Percentiles rank a stretch among this genome's conserved stretches.
phyloP scores from a whole-genome alignment of 331 rosid genomes.

The Saraca asoca region DNA sequence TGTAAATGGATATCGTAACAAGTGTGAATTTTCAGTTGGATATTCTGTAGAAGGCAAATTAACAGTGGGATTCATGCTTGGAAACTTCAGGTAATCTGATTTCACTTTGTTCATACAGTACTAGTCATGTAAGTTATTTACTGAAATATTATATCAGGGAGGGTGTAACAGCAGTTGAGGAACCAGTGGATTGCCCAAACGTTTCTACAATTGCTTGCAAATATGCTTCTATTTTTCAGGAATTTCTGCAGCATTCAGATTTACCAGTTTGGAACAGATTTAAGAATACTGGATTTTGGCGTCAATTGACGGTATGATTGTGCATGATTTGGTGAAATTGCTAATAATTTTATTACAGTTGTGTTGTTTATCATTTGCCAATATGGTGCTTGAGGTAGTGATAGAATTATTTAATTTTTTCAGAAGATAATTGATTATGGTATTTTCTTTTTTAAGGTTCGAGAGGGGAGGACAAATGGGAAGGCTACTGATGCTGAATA shows the following conservation, averaged over 20 bases:
- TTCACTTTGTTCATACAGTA: conserved; percentile 32
- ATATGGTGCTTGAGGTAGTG: conserved; percentile 9
- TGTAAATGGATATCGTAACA: conserved; percentile 88
- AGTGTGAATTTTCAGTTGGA: conserved; percentile 95
- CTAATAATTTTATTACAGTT: conserved; percentile 7
- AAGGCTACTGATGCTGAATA: conserved; percentile 47
- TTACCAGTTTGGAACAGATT: conserved; percentile 93
- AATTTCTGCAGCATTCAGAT: conserved; percentile 71
- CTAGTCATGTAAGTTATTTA: conserved; percentile 24
- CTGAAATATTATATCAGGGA: conserved; percentile 64
- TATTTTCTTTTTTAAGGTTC: conserved; percentile 57
- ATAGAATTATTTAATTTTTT: conserved; percentile 4
- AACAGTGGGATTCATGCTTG: conserved; percentile 95
- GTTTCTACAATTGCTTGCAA: conserved; percentile 72
- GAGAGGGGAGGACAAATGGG: conserved; percentile 82
- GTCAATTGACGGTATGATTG: conserved; percentile 79
- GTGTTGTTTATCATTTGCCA: conserved; percentile 7
- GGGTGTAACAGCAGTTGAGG: conserved; percentile 96
- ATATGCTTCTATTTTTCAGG: conserved; percentile 83
- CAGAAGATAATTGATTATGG: conserved; percentile 20
- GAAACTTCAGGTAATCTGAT: conserved; percentile 77
- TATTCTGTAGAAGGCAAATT: conserved; percentile 72
- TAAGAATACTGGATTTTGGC: conserved; percentile 93
- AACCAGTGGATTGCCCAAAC: conserved; percentile 85
- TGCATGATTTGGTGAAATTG: conserved; percentile 27